phyloP scores from a whole-genome alignment of 441 rosid species.

The Gossypium aridum region DNA sequence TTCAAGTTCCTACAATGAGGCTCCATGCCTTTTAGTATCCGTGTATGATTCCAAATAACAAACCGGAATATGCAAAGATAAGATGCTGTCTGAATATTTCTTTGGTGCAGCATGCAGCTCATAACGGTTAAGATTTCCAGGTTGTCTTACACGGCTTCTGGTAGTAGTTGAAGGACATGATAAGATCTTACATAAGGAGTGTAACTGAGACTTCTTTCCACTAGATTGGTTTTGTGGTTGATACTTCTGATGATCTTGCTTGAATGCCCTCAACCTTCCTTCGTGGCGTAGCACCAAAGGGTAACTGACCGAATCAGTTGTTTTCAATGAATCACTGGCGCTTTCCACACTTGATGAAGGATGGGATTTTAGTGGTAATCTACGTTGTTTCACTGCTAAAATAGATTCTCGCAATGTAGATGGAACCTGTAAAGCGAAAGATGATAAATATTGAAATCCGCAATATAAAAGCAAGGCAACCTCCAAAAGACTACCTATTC shows the following conservation, averaged over 20 bases:
- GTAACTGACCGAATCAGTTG: slow-evolving; percentile 31
- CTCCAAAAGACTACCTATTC: not conserved
- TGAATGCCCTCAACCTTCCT: slow-evolving; percentile 36
- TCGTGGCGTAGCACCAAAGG: slow-evolving; percentile 21
- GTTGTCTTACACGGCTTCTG: slow-evolving; percentile 14
- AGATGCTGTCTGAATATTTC: slow-evolving; percentile 35
- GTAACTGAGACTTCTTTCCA: slow-evolving; percentile 35
- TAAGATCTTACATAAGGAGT: slow-evolving; percentile 37
- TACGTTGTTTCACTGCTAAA: slow-evolving; percentile 37
- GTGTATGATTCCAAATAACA: slow-evolving; percentile 14
- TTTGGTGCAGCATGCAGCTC: slow-evolving; percentile 43
- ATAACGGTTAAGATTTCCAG: slow-evolving; percentile 15
- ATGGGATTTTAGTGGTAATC: slow-evolving; percentile 23
- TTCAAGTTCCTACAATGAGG: not conserved
- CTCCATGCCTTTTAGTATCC: not conserved
- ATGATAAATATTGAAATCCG: not conserved
- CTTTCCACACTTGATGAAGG: slow-evolving; percentile 14
- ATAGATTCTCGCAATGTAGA: slow-evolving; percentile 44
- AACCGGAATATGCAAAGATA: slow-evolving; percentile 48
- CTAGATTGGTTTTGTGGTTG: slow-evolving; percentile 21
- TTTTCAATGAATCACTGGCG: slow-evolving; percentile 13
- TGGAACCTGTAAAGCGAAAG: slow-evolving; percentile 45
- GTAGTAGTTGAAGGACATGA: slow-evolving; percentile 19
- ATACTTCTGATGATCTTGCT: slow-evolving; percentile 16
- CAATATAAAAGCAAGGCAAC: not conserved